Evolutionary conservation across 164 flowering plant species (phyloP).

Genomic region (Tetracentron sinense): DNA sequence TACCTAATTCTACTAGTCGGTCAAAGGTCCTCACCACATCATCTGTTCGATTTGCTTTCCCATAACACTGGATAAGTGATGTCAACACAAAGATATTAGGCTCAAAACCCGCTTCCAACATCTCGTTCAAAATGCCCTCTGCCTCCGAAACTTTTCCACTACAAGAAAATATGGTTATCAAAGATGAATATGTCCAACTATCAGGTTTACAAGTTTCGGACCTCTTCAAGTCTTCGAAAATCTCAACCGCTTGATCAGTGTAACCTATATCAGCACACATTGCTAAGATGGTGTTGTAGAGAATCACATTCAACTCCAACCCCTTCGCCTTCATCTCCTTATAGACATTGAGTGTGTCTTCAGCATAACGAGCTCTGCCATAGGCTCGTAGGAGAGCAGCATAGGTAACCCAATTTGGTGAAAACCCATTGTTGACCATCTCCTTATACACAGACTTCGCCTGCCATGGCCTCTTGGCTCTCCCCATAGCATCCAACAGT

Average conservation of each 20-base stretch:
- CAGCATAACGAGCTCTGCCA: constrained; percentile 65
- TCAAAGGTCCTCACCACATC: constrained; percentile 73
- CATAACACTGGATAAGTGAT: constrained; percentile 85
- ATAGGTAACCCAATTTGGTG: constrained; percentile 65
- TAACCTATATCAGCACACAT: constrained; percentile 87
- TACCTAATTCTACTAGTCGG: constrained; percentile 43
- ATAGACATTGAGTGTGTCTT: constrained; percentile 67
- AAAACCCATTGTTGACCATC: constrained; percentile 47
- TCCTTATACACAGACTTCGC: constrained; percentile 59
- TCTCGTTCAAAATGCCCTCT: constrained; percentile 58
- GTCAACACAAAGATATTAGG: constrained; percentile 75
- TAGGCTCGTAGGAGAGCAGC: constrained; percentile 68
- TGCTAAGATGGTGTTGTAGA: constrained; percentile 70
- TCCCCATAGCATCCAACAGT: constrained; percentile 86
- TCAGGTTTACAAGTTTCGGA: constrained; percentile 58
- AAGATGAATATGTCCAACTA: constrained; percentile 79
- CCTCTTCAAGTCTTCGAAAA: constrained; percentile 74
- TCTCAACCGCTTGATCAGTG: constrained; percentile 58
- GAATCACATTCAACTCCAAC: constrained; percentile 47
- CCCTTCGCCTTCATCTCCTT: constrained; percentile 83
- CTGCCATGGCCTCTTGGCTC: constrained; percentile 91
- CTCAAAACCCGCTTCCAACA: constrained; percentile 79
- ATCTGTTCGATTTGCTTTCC: constrained; percentile 70
- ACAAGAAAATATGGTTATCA: constrained; percentile 74
- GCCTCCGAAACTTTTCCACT: constrained; percentile 74